Evolutionary conservation across 1,284 basidiomycete species (phyloP), one percentile per base, ranked within the genome.

Genomic region (Tremellales sp.): DNA sequence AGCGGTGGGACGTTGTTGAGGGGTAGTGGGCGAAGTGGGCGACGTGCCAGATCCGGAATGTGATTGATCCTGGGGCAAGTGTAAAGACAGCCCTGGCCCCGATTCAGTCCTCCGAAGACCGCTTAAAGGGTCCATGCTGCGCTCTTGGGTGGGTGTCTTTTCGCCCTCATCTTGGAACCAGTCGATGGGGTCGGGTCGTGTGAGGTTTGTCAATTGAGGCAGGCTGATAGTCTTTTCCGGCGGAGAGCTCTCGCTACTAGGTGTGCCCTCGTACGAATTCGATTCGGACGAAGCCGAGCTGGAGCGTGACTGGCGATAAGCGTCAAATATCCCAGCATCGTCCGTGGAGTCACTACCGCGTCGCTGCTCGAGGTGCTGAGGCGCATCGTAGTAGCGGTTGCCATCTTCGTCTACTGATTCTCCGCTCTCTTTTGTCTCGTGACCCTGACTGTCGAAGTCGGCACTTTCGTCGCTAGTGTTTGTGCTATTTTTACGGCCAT

Each of bases 281-380:
- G 63, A 67, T 21, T 62, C 58, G 1, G 64, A 67, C 4, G 84
- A 80, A 0, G 62, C 41, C 3, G 70, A 71, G 39, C 58, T 60
- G 10, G 57, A 51, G 13, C 62, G 47, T 4, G 61, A 61, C 15
- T 67, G 54, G 19, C 66, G 51, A 66, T 93, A 92, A 2, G 87
- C 81, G 60, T 91, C 89, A 65, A 85, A 88, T 56, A 92, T 90
- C 25, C 80, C 80, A 3, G 82, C 73, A 61, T 90, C 88, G 55
- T 88, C 87, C 50, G 82, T 84, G 61, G 83, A 87, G 84, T 83
- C 29, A 80, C 79, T 56, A 19, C 54, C 49, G 26, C 67, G 48
- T 25, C 63, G 50, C 2, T 58, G 40, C 27, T 64, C 65, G 7
- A 63, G 19, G 36, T 62, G 60, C 26, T 60, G 57, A 4, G 57